These are phyloP conservation scores for Myriosclerotinia curreyana DNA, from an alignment of 2,329 filamentous ascomycete species.

Conservation along the genomic window DNA sequence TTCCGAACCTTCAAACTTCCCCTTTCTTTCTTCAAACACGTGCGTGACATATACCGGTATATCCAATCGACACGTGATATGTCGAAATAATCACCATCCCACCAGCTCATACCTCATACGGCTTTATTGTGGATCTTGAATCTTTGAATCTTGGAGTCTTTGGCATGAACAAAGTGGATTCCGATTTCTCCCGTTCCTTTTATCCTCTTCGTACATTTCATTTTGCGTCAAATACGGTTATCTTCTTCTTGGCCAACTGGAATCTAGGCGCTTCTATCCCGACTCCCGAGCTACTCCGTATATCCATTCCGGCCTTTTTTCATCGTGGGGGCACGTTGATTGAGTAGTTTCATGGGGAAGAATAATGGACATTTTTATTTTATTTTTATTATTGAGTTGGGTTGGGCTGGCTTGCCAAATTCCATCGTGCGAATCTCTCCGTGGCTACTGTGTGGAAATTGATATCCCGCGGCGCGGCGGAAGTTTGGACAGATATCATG, in stretches of 20 bases:
- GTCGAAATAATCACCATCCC: background rate
- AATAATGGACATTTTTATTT: too few species aligned
- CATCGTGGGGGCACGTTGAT: conserved; percentile 12
- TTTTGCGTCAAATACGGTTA: too few species aligned
- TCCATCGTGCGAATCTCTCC: background rate
- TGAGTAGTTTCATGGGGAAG: conserved; percentile 17
- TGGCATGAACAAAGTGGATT: conserved; percentile 1
- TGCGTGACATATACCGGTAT: background rate
- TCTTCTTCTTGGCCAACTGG: too few species aligned
- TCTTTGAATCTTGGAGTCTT: conserved; percentile 3
- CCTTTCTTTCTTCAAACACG: background rate
- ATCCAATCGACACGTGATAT: conserved; percentile 6
- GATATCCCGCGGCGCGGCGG: conserved; percentile 10
- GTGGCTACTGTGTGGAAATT: conserved; percentile 2
- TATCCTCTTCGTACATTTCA: too few species aligned
- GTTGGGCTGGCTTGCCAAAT: background rate
- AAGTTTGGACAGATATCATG: background rate
- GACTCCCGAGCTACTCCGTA: too few species aligned
- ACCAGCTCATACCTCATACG: conserved; percentile 14
- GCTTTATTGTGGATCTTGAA: conserved; percentile 22
- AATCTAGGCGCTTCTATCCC: too few species aligned
- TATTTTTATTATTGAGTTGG: too few species aligned
- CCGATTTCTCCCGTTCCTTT: conserved; percentile 19
- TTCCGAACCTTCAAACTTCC: background rate
- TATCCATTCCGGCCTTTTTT: conserved; percentile 6